Base-by-base conservation (phyloP, 1,139 yeast species). In the Suhomyces wounanorum region DNA sequence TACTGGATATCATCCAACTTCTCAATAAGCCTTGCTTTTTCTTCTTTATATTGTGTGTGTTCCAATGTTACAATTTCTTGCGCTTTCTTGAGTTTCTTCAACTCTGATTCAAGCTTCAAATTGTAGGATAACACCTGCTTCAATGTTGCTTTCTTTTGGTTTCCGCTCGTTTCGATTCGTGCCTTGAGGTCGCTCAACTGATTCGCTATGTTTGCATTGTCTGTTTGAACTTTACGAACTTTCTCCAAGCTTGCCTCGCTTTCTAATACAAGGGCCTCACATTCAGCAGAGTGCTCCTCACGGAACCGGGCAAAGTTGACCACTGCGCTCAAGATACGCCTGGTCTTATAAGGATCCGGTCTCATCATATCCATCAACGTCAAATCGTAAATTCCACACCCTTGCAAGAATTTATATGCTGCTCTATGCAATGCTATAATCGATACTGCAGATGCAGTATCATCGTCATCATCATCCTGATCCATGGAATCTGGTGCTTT, bases 261-360 rank as follows among this genome's bases (percentile, higher is more conserved):
- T 49, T 78, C 75, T 16, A 75, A 70, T 39, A 86, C 81, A 42
- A 85, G 71, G 26, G 78, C 59, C 61, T 85, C 91, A 60, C 88
- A 85, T 83, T 61, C 91, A 18, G 75, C 78, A 64, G 87, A 81
- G 50, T 88, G 84, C 56, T 85, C 89, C 60, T 89, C 96, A 57
- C 96, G 77, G 61, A 88, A 90, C 52, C 95, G 72, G 1, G 96
- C 96, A 72, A 82, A 91, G 63, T 91, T 90, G 16, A 90, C 87
- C 47, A 91, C 85, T 1, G 95, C 96, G 64, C 96, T 89, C 30
- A 91, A 67, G 17, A 89, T 77, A 45, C 95, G 73, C 56, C 84
- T 72, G 3, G 83, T 75, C 51, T 96, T 72, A 44, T 67, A 68
- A 0, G 89, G 77, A 23, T 90, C 96, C 0, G 97, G 97, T 41